Conservation (phyloP, 352 stramenopile genomes). For the Pythium phragmitis region DNA sequence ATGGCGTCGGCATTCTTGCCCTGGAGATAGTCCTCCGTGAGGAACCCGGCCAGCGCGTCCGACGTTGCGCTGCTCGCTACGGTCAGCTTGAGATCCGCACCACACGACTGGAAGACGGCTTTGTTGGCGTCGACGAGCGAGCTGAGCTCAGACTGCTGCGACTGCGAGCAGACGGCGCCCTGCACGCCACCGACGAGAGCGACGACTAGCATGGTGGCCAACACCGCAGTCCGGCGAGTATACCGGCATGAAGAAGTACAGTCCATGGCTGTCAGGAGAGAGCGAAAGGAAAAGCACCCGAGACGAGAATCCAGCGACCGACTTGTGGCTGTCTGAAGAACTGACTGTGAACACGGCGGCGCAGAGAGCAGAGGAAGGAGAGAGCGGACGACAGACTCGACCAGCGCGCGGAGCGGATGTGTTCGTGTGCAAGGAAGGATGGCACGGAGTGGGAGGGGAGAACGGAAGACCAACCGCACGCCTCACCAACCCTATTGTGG, state of each 20-base stretch:
- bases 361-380: neutral
- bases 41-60: slow-evolving; percentile 17
- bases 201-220: neutral
- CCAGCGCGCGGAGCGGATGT: no score
- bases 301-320: no score
- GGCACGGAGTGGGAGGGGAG: no score
- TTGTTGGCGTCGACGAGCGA: slow-evolving; percentile 21
- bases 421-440: no score
- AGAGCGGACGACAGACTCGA: no score
- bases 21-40: slow-evolving; percentile 27
- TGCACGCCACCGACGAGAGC: neutral
- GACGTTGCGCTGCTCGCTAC: neutral
- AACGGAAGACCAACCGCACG: no score
- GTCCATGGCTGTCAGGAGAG: neutral
- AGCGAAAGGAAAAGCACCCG: no score
- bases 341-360: neutral
- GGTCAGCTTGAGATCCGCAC: slow-evolving; percentile 21
- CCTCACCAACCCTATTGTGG: no score
- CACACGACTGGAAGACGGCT: slow-evolving; percentile 22
- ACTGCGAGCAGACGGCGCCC: slow-evolving; percentile 23
- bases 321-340: neutral
- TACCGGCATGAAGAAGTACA: neutral
- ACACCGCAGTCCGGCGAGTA: neutral
- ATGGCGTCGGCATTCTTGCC: slow-evolving; percentile 13
- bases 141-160: slow-evolving; percentile 2